These are phyloP conservation scores for Beta macrorhiza DNA, from an alignment of 179 eudicot genomes.

Conservation along the genomic window DNA sequence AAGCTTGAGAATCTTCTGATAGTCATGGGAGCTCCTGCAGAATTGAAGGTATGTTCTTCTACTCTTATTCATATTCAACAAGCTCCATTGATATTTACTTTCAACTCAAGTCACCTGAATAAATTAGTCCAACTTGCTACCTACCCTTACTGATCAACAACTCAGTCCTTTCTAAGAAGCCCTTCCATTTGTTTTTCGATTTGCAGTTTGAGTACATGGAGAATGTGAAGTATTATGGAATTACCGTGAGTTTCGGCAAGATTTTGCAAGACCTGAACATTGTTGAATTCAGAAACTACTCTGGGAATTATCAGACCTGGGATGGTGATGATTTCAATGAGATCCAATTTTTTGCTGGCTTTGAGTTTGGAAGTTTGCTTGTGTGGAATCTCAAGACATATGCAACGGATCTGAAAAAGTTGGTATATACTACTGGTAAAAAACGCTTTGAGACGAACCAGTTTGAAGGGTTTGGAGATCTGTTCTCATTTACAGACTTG, in stretches of 20 bases:
- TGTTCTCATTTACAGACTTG: neutral
- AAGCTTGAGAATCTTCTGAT: constrained; percentile 15
- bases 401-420: constrained; percentile 4
- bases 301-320: constrained; percentile 9
- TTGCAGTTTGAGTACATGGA: neutral
- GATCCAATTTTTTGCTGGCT: neutral
- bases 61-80: neutral
- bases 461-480: too few species aligned
- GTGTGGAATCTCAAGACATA: constrained; percentile 17
- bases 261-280: constrained; percentile 7
- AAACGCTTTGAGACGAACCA: constrained; percentile 8
- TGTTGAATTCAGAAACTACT: constrained; percentile 16
- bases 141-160: neutral
- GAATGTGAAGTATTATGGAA: neutral
- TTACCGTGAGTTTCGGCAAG: neutral
- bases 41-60: constrained; percentile 18
- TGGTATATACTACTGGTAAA: neutral
- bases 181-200: neutral
- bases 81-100: neutral
- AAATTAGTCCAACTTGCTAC: neutral
- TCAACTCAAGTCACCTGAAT: neutral
- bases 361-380: constrained; percentile 7
- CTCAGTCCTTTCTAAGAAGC: neutral
- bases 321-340: constrained; percentile 10
- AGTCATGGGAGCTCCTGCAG: constrained; percentile 10